phyloP scores from a whole-genome alignment of 2,329 filamentous ascomycete genomes.

The Colletotrichum noveboracense region DNA sequence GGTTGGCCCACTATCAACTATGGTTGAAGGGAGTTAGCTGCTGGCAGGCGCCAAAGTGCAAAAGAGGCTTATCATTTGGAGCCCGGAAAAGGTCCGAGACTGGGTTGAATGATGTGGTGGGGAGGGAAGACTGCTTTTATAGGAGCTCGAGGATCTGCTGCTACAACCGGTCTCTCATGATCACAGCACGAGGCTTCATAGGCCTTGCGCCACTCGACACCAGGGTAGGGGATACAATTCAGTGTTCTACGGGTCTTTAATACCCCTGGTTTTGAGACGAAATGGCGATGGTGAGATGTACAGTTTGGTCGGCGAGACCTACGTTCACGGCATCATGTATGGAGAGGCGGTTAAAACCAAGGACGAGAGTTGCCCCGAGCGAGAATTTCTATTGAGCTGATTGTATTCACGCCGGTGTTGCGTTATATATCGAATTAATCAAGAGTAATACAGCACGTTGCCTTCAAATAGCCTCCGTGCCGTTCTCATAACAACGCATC shows the following conservation, averaged over 20 bases:
- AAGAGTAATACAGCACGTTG: slow-evolving; percentile 30
- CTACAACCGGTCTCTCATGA: neutral
- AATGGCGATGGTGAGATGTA: neutral
- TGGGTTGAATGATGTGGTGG: neutral
- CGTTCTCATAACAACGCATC: slow-evolving; percentile 34
- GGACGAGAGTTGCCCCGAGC: neutral
- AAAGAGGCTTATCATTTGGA: neutral
- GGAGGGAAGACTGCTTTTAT: neutral
- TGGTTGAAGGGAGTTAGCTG: neutral
- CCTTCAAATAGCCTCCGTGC: slow-evolving; percentile 37
- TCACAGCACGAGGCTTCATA: neutral
- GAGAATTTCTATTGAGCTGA: neutral
- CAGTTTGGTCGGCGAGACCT: neutral
- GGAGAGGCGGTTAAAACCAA: neutral
- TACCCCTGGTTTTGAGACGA: neutral
- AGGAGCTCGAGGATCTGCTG: neutral
- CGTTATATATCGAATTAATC: neutral
- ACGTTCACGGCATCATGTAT: neutral
- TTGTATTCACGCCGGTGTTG: neutral
- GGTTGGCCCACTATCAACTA: neutral
- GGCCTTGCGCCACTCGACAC: neutral
- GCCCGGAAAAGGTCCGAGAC: neutral
- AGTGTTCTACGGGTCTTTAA: neutral
- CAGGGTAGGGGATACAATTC: neutral
- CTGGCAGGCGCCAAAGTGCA: neutral